A percentile compares a stretch with the other conserved stretches of the same genome.
These are phyloP conservation scores for Candida khao-thaluensis DNA, from an alignment of 805 yeast species.

Conservation along the genomic window DNA sequence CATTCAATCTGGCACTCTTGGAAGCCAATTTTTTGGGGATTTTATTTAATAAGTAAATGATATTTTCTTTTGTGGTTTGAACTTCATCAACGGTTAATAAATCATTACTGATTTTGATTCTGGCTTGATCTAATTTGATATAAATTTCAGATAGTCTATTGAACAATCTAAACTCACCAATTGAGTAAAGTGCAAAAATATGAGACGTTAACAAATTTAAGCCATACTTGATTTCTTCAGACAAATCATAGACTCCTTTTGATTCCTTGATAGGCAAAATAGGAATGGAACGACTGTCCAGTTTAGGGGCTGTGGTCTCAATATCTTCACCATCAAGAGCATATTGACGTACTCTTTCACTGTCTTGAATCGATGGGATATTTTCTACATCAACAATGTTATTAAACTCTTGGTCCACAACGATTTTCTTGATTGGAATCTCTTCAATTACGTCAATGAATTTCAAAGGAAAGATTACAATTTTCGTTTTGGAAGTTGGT, in stretches of 20 bases:
- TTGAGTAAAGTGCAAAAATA: conserved; percentile 66
- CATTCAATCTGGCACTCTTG: conserved; percentile 38
- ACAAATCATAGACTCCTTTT: conserved; percentile 32
- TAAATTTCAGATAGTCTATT: conserved; percentile 54
- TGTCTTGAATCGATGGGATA: conserved; percentile 34
- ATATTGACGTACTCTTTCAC: conserved; percentile 25
- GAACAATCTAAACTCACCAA: conserved; percentile 65
- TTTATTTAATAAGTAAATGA: conserved; percentile 53
- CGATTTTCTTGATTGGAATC: conserved; percentile 34
- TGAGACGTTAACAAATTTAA: conserved; percentile 59
- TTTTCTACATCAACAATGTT: conserved; percentile 21
- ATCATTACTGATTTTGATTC: conserved; percentile 51
- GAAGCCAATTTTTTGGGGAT: conserved; percentile 59
- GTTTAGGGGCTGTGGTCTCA: conserved; percentile 1
- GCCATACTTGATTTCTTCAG: conserved; percentile 58
- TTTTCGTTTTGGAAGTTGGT: conserved; percentile 53
- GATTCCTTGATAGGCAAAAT: conserved; percentile 53
- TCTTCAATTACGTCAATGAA: conserved; percentile 48
- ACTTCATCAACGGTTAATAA: conserved; percentile 57
- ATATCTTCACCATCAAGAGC: conserved; percentile 23
- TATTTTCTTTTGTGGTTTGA: conserved; percentile 46
- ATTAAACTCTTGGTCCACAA: conserved; percentile 29
- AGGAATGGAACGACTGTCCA: conserved; percentile 31
- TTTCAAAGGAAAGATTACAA: conserved; percentile 62
- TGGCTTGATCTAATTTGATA: conserved; percentile 55